These are phyloP conservation scores for Serendipita vermifera DNA, from an alignment of 768 basidiomycete genomes.

Conservation along the genomic window DNA sequence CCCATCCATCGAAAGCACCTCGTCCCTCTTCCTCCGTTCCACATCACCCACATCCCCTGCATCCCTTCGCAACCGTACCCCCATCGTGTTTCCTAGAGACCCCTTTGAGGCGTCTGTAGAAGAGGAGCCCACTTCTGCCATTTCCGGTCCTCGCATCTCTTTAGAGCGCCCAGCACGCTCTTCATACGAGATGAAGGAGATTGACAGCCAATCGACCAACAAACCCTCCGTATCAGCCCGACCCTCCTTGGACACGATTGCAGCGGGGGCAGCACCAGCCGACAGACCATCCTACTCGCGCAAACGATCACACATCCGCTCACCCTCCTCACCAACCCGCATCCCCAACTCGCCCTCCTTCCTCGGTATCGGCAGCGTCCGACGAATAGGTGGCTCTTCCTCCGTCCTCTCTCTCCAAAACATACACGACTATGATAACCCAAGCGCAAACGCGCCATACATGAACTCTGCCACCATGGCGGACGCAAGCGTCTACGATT, in stretches of 20 bases:
- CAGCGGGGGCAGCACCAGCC: background rate
- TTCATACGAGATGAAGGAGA: background rate
- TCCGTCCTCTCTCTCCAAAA: slow-evolving; percentile 7
- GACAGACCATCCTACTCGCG: background rate
- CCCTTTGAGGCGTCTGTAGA: background rate
- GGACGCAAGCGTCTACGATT: slow-evolving; percentile 8
- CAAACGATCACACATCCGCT: background rate
- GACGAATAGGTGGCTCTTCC: background rate
- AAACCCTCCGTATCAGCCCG: background rate
- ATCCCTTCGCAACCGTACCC: background rate
- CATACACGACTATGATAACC: background rate
- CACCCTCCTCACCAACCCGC: background rate
- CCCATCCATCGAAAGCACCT: background rate
- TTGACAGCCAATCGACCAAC: background rate
- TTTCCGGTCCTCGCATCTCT: background rate
- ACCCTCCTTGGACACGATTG: background rate
- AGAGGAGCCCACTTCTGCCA: background rate
- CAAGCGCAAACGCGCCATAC: background rate
- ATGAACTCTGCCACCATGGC: background rate
- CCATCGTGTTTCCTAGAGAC: background rate
- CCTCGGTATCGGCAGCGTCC: background rate
- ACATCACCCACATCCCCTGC: background rate
- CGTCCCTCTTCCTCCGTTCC: background rate
- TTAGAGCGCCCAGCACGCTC: background rate
- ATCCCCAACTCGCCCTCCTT: background rate